Evolutionary conservation across 176 grass and related monocot species (phyloP), one percentile per base, ranked within the genome.

Genomic region (Themeda triandra): DNA sequence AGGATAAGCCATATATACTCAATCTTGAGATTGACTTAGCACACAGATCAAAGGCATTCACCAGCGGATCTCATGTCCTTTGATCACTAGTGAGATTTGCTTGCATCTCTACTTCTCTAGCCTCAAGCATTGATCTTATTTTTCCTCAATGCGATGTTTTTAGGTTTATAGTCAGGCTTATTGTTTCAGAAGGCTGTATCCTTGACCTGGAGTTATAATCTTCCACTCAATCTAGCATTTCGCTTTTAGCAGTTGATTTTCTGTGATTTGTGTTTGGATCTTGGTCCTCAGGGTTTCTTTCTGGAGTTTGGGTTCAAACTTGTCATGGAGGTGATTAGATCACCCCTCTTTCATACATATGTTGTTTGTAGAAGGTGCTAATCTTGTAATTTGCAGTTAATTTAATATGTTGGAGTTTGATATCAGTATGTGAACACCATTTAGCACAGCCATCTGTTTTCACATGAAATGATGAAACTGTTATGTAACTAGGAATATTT

Each of bases 1-100:
- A 70, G 41, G 31, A 39, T 13, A 85, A 77, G 25, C 19, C 25
- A 6, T 23, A 51, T 56, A 5, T 44, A 23, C 63, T 69, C 29
- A 35, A 79, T 82, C 69, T 81, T 73, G 70, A 69, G 45, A 82
- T 87, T 71, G 85, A 56, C 56, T 68, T 48, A 82, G 25, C 62
- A 4, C 27, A 67, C 15, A 21, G 14, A 45, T 28, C 10, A n/a
- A 69, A 59, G 37, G 19, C 27, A 75, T 10, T 87, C 39, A 13
- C 48, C 14, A 18, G 18, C 0, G 14, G 13, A 45, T 59, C 71
- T 35, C 21, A 11, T 46, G 46, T 59, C 45, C 13, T 82, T 31
- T 11, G 6, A 45, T 76, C 63, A 44, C 21, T 76, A 53, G 27
- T 82, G 71, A 87, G 25, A 14, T 66, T 29, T 0, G 9, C 71